These are phyloP conservation scores for Talaromyces sp. DNA, from an alignment of 2,329 filamentous ascomycete genomes.

Conservation along the genomic window DNA sequence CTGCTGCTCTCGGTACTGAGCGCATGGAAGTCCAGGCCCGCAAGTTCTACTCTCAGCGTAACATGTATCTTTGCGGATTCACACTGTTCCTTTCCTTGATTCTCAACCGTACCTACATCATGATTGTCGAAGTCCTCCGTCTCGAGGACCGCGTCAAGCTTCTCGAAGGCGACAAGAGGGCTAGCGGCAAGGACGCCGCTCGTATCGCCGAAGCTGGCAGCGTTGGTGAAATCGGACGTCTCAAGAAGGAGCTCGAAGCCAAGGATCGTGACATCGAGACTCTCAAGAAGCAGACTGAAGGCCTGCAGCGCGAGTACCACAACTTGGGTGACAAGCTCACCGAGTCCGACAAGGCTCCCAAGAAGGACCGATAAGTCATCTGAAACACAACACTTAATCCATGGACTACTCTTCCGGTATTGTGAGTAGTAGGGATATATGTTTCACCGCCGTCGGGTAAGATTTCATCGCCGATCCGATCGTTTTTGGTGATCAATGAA, in stretches of 20 bases:
- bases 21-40: slow-evolving; percentile 97
- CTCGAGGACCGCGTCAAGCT: slow-evolving; percentile 89
- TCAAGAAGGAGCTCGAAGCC: slow-evolving; percentile 57
- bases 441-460: background rate
- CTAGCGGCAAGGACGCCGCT: slow-evolving; percentile 63
- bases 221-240: slow-evolving; percentile 71
- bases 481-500: background rate
- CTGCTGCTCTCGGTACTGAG: slow-evolving; percentile 72
- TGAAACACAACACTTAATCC: background rate
- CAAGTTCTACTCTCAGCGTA: slow-evolving; percentile 99
- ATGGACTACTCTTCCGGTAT: background rate
- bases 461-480: background rate
- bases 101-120: slow-evolving; percentile 94
- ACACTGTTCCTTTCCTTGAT: slow-evolving; percentile 98
- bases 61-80: slow-evolving; percentile 99
- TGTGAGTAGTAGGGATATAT: slow-evolving; percentile 1
- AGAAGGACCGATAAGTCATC: slow-evolving; percentile 52
- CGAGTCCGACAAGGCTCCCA: slow-evolving; percentile 45
- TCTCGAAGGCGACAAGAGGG: slow-evolving; percentile 65
- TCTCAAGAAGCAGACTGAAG: slow-evolving; percentile 87
- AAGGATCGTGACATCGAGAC: slow-evolving; percentile 47
- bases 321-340: slow-evolving; percentile 79
- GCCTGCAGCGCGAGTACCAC: slow-evolving; percentile 80
- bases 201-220: slow-evolving; percentile 70
- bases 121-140: slow-evolving; percentile 88